Evolutionary conservation across 148 eudicot species (phyloP).

Genomic region (Persicaria maculosa): DNA sequence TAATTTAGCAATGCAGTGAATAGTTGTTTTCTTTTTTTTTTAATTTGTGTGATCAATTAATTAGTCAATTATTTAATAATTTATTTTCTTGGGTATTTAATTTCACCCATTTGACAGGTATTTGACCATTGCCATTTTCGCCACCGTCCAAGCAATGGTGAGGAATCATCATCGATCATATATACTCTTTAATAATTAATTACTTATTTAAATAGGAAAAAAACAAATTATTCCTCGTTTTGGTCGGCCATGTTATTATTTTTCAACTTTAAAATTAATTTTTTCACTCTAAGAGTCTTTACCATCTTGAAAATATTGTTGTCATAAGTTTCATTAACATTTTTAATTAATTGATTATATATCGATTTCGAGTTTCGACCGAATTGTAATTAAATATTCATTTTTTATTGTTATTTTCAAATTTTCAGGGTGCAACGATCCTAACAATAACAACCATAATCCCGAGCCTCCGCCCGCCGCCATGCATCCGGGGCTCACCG

Average conservation of each 20-base stretch:
- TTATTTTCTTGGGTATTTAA: neutral
- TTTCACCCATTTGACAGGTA: constrained; percentile 37
- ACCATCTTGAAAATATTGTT: too few relatives aligned
- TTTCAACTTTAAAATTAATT: too few relatives aligned
- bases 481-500: constrained; percentile 9
- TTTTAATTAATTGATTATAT: too few relatives aligned
- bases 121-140: constrained; percentile 67
- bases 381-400: neutral
- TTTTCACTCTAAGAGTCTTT: too few relatives aligned
- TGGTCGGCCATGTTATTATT: neutral
- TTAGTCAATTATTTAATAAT: neutral
- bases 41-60: too few relatives aligned
- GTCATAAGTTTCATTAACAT: too few relatives aligned
- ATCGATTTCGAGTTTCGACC: too few relatives aligned
- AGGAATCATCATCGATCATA: neutral
- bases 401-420: neutral
- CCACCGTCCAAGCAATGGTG: constrained; percentile 75
- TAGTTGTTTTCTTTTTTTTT: neutral
- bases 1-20: neutral
- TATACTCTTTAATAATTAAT: neutral
- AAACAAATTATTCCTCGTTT: neutral
- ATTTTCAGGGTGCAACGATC: constrained; percentile 28
- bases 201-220: neutral
- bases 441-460: constrained; percentile 28
- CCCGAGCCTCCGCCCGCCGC: constrained; percentile 34